phyloP scores from a whole-genome alignment of 768 basidiomycete genomes.

The Tricholomella constricta region DNA sequence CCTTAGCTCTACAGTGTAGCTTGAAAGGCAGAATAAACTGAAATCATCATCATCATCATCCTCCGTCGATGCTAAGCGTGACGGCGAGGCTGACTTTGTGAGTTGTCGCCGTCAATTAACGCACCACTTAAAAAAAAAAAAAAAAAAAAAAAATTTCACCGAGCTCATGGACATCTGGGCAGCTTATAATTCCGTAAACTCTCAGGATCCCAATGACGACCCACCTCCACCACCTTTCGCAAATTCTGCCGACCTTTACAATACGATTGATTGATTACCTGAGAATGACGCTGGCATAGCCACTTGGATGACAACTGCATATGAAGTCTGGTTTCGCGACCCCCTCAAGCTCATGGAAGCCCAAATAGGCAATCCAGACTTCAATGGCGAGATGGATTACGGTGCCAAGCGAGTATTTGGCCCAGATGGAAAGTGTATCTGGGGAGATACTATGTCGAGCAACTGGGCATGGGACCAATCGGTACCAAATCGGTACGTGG shows the following conservation, averaged over 20 bases:
- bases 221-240: slow-evolving; percentile 27
- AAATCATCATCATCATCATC: no score
- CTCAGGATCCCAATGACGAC: background rate
- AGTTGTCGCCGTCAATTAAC: no score
- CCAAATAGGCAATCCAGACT: slow-evolving; percentile 35
- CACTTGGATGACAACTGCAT: slow-evolving; percentile 32
- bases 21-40: no score
- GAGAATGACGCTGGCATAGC: slow-evolving; percentile 16
- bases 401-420: slow-evolving; percentile 28
- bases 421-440: slow-evolving; percentile 24
- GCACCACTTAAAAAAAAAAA: no score
- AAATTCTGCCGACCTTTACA: slow-evolving; percentile 30
- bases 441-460: slow-evolving; percentile 40
- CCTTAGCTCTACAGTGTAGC: no score
- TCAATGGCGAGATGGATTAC: slow-evolving; percentile 31
- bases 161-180: background rate
- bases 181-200: background rate
- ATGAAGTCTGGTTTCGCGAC: slow-evolving; percentile 36
- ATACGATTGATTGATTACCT: slow-evolving; percentile 31
- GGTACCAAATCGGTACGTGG: slow-evolving; percentile 30
- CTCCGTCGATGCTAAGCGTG: no score
- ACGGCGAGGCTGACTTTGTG: no score
- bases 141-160: slow-evolving; percentile 1
- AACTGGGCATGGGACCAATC: slow-evolving; percentile 42
- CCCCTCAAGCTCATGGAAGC: slow-evolving; percentile 26